These are phyloP conservation scores for Diplodia scrobiculata DNA, from an alignment of 2,329 filamentous ascomycete species.

Conservation along the genomic window DNA sequence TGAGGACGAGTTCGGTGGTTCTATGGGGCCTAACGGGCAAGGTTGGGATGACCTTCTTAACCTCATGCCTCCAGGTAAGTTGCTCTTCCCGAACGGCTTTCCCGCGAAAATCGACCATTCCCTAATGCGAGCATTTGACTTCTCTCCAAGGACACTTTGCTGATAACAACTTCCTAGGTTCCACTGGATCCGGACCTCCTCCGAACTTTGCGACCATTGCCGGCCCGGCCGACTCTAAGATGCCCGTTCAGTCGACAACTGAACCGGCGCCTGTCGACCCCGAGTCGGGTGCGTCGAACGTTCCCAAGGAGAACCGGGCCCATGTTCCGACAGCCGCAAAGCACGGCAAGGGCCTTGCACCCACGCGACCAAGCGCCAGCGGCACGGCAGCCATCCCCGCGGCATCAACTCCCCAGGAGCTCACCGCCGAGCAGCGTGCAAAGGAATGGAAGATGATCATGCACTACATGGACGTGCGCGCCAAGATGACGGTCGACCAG, in stretches of 20 bases:
- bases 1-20: background rate
- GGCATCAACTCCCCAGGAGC: background rate
- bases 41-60: background rate
- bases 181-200: background rate
- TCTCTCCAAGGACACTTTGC: background rate
- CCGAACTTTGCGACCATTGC: background rate
- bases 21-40: background rate
- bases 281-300: background rate
- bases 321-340: background rate
- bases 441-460: slow-evolving; percentile 6
- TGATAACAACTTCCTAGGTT: background rate
- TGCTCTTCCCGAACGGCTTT: too few relatives aligned
- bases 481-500: background rate
- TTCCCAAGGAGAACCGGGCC: background rate
- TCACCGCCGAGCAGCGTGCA: background rate
- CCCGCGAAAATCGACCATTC: background rate
- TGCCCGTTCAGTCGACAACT: background rate
- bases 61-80: background rate
- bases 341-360: background rate
- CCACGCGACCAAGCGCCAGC: background rate
- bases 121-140: background rate
- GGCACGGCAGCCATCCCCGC: background rate
- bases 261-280: background rate
- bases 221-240: background rate
- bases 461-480: background rate